phyloP scores from a whole-genome alignment of 441 rosid species.

The Euphorbia corollata region DNA sequence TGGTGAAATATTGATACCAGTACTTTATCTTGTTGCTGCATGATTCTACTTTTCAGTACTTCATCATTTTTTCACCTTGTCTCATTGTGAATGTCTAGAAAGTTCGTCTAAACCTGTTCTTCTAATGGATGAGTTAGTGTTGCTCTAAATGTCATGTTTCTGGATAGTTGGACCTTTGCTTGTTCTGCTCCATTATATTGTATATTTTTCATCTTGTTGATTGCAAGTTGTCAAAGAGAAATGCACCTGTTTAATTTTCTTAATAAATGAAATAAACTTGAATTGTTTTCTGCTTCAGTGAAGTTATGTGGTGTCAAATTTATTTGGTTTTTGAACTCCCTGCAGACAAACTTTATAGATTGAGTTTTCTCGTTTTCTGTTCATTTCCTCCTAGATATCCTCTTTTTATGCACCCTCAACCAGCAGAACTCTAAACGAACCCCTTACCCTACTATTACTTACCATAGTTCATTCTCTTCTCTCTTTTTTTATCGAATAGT shows the following conservation, averaged over 20 bases:
- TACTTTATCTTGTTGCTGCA: background rate
- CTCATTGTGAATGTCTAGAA: background rate
- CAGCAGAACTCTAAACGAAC: background rate
- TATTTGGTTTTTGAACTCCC: background rate
- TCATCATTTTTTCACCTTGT: background rate
- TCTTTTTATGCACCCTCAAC: background rate
- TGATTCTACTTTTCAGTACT: background rate
- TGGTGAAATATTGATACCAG: conserved; percentile 4
- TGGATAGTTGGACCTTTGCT: background rate
- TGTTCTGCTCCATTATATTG: background rate
- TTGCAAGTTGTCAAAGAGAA: background rate
- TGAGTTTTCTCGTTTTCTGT: background rate
- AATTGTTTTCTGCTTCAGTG: background rate
- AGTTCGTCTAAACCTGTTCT: conserved; percentile 2
- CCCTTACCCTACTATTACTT: too few relatives aligned
- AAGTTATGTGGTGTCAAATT: conserved; percentile 1
- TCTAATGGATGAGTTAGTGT: background rate
- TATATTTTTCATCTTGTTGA: background rate
- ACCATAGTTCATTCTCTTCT: too few relatives aligned
- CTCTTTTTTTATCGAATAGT: too few relatives aligned
- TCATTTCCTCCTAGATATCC: background rate
- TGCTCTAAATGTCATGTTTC: background rate
- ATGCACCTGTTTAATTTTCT: background rate
- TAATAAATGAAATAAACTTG: background rate
- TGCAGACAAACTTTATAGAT: background rate